A percentile compares a stretch with the other conserved stretches of the same genome.
Conservation (phyloP, 2,329 filamentous ascomycete genomes). For the Macrophomina tecta region DNA sequence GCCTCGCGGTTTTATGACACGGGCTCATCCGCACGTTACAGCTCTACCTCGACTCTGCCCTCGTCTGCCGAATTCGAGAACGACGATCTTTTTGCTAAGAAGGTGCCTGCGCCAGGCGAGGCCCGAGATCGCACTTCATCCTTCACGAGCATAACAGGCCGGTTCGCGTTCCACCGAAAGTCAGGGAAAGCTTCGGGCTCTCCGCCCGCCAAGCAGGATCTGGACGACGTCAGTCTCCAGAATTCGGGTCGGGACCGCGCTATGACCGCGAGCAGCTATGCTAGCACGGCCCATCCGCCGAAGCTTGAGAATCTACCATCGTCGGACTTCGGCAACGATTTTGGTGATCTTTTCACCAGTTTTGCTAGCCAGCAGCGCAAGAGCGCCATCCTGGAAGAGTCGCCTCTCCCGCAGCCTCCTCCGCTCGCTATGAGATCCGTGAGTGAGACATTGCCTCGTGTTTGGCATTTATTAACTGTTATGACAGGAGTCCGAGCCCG, state of each 20-base stretch:
- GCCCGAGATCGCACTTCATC: constrained; percentile 24
- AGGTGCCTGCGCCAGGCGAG: constrained; percentile 15
- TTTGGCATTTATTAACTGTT: constrained; percentile 25
- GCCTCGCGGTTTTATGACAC: constrained; percentile 43
- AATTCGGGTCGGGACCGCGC: constrained; percentile 38
- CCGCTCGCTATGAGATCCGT: constrained; percentile 26
- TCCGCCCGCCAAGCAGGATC: constrained; percentile 10
- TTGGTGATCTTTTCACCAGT: constrained; percentile 56
- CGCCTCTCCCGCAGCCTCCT: constrained; percentile 19
- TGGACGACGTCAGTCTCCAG: constrained; percentile 20
- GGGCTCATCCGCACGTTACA: constrained; percentile 37
- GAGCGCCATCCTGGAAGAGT: constrained; percentile 27
- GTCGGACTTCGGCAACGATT: constrained; percentile 49
- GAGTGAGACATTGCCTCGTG: constrained; percentile 22
- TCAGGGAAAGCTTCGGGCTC: constrained; percentile 16
- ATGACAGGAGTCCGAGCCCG: constrained; percentile 27
- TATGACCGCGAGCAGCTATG: constrained; percentile 56
- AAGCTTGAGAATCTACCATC: constrained; percentile 44
- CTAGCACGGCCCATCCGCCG: constrained; percentile 50
- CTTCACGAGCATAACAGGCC: constrained; percentile 24
- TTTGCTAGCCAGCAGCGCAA: constrained; percentile 45
- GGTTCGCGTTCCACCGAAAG: constrained; percentile 27
- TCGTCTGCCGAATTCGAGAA: constrained; percentile 47
- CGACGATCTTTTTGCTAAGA: constrained; percentile 35
- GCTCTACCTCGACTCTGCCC: constrained; percentile 47